Conservation (phyloP, 176 grass and related monocot genomes). For the Metroxylon sagu region DNA sequence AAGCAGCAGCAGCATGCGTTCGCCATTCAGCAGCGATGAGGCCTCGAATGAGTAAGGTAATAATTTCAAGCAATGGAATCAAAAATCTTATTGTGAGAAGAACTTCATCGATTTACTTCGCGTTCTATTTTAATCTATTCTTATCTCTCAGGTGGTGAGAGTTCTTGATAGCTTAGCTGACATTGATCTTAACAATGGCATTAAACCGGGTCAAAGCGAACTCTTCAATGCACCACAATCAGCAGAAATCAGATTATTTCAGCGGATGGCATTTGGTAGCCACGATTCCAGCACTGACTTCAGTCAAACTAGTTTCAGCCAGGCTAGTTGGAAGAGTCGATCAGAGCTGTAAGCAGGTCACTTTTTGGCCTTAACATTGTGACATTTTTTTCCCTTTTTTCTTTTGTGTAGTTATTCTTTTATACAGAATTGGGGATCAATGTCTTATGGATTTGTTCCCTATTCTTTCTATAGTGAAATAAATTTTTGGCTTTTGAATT, state of each 20-base stretch:
- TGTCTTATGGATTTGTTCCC: no score
- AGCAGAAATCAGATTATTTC: conserved; percentile 62
- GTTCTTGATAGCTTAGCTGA: conserved; percentile 66
- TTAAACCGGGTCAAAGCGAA: conserved; percentile 76
- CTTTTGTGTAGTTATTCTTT: no score
- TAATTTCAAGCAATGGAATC: not conserved
- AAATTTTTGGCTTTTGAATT: no score
- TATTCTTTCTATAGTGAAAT: no score
- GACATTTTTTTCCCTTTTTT: no score
- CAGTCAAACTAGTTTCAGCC: conserved; percentile 30
- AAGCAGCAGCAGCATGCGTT: conserved; percentile 75
- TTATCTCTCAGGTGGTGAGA: conserved; percentile 52
- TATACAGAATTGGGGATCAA: no score
- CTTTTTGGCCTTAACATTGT: not conserved
- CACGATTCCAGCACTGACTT: conserved; percentile 72
- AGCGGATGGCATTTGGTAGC: conserved; percentile 84
- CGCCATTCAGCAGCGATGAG: conserved; percentile 67
- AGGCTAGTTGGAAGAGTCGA: not conserved
- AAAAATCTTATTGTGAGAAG: no score
- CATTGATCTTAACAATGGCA: conserved; percentile 73
- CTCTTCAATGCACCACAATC: conserved; percentile 69
- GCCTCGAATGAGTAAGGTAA: conserved; percentile 85
- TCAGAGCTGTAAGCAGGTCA: not conserved
- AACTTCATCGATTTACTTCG: not conserved
- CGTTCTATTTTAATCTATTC: not conserved